Evolutionary conservation across 73 alveolate species (phyloP), one percentile per base, ranked within the genome.

Genomic region (Paraurostyla sp.): DNA sequence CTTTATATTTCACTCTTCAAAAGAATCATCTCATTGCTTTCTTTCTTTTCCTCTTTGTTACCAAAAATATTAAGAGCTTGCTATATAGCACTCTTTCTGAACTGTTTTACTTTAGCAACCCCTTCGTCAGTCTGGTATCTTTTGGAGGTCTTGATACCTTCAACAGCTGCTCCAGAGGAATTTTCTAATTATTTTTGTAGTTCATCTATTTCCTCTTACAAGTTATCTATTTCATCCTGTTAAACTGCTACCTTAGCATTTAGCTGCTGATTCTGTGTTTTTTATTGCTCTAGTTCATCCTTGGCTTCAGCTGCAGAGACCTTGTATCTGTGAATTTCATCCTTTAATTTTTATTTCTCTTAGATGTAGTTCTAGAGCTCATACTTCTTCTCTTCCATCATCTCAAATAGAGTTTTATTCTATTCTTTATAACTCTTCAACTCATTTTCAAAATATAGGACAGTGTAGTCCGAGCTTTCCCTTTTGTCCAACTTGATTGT

Each of bases 141-240:
- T 18, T 35, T 40, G 18, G 54, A 11, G 6, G 35, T 38, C 41
- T 22, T 65, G 42, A 36, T 40, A 6, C 82, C 82, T 7, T 1
- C 9, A 1, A 38, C 33, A 6, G 15, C 60, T 15, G 23, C 36
- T n/a, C n/a, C n/a, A n/a, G n/a, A n/a, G n/a, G n/a, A n/a, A n/a
- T n/a, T n/a, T n/a, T 54, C 69, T 13, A 54, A 20, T 40, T 65
- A 22, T 38, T 65, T 65, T 15, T 65, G 35, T 2, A 65, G 56
- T 65, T 65, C 82, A 65, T 65, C 82, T n/a, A 9, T 65, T 65
- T 65, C 82, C 41, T 65, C 82, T 65, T 32, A 40, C 3, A 65
- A 58, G 25, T 65, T 65, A 1, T 38, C 15, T 11, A 65, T 33
- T 6, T 22, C 82, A 15, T 65, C 82, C 42, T 65, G 60, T 38